Conservation (phyloP, 140 eudicot genomes). For the Oenanthe javanica region DNA sequence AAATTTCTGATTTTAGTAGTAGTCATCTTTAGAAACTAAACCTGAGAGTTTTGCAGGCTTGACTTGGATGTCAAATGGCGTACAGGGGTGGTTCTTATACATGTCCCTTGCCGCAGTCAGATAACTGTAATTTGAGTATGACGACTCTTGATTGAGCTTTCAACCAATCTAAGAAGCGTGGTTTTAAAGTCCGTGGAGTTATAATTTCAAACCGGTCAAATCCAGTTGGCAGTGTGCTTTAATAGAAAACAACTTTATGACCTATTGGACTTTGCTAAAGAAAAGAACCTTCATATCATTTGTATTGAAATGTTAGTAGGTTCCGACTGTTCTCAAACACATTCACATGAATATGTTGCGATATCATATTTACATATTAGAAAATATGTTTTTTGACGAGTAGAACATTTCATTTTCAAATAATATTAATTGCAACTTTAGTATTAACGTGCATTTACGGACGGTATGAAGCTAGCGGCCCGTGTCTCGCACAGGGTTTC, state of each 20-base stretch:
- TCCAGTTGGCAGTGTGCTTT: conserved; percentile 56
- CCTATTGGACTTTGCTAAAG: conserved; percentile 75
- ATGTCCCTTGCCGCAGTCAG: conserved; percentile 91
- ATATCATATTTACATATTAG: too few species aligned
- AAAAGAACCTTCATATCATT: conserved; percentile 74
- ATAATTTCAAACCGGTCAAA: conserved; percentile 73
- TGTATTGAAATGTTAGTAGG: conserved; percentile 54
- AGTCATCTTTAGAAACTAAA: not conserved
- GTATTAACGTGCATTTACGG: too few species aligned
- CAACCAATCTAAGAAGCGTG: conserved; percentile 77
- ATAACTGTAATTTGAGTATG: conserved; percentile 46
- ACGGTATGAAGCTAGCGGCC: too few species aligned
- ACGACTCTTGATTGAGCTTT: conserved; percentile 70
- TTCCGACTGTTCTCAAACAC: conserved; percentile 3
- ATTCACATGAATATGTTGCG: too few species aligned
- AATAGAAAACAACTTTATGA: conserved; percentile 51
- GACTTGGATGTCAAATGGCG: conserved; percentile 91
- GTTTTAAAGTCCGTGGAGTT: conserved; percentile 71
- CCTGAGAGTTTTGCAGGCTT: conserved; percentile 37
- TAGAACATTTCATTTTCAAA: too few species aligned
- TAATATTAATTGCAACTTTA: too few species aligned
- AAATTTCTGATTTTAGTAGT: not conserved
- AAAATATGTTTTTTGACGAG: too few species aligned
- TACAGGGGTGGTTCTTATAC: conserved; percentile 76
- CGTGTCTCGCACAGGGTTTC: too few species aligned